A percentile compares a stretch with the other conserved stretches of the same genome.
These are phyloP conservation scores for Haberlea rhodopensis DNA, from an alignment of 257 asterid genomes.

Conservation along the genomic window DNA sequence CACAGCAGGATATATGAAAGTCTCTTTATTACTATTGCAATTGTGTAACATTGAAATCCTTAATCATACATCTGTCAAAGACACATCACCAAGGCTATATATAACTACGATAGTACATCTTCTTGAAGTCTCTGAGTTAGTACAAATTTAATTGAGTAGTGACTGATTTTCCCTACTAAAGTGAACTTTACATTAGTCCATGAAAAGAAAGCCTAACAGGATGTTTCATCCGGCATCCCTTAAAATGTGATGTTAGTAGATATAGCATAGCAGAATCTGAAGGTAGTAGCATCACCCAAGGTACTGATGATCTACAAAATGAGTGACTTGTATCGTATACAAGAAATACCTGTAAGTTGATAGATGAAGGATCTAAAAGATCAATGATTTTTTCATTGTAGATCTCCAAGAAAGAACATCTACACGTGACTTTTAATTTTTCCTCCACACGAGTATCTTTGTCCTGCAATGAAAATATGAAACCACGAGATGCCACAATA, in stretches of 20 bases:
- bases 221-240: constrained; percentile 13
- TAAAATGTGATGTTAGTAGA: constrained; percentile 7
- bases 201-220: too few relatives aligned
- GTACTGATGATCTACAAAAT: neutral
- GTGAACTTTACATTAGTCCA: too few relatives aligned
- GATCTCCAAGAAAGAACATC: constrained; percentile 90
- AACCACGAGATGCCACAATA: constrained; percentile 20
- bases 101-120: too few relatives aligned
- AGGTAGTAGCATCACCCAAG: neutral
- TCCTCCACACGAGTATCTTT: constrained; percentile 92
- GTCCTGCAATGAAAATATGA: constrained; percentile 49
- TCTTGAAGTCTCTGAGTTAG: too few relatives aligned
- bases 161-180: constrained; percentile 1
- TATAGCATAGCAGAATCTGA: neutral
- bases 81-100: neutral
- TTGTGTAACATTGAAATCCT: neutral
- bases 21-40: neutral
- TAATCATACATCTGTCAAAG: neutral
- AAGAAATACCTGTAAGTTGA: constrained; percentile 90
- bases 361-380: constrained; percentile 81
- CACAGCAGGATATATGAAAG: constrained; percentile 4
- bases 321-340: constrained; percentile 1
- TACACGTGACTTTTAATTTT: constrained; percentile 70
- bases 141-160: neutral
- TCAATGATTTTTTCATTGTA: constrained; percentile 94